These are phyloP conservation scores for Botryotinia globosa DNA, from an alignment of 2,329 filamentous ascomycete genomes.

Conservation along the genomic window DNA sequence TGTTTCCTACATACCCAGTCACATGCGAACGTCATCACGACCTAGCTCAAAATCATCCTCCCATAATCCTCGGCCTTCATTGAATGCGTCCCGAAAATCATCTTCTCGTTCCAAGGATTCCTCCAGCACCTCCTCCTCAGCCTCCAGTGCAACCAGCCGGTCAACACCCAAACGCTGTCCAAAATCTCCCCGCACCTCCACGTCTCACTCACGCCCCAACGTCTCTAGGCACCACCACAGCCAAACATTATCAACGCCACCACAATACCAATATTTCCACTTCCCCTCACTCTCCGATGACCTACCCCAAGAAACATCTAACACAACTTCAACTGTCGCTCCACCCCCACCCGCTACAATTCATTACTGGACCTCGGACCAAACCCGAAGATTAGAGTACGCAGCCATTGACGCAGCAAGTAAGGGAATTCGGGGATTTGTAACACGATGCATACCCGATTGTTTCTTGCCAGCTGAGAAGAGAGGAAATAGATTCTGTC, in stretches of 20 bases:
- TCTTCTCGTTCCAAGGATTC: constrained; percentile 25
- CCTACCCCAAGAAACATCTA: constrained; percentile 3
- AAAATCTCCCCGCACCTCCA: constrained; percentile 24
- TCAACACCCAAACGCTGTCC: constrained; percentile 21
- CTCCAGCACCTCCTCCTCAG: constrained; percentile 14
- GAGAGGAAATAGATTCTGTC: constrained; percentile 56
- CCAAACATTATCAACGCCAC: constrained; percentile 13
- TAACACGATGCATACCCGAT: constrained; percentile 58
- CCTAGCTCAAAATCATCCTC: constrained; percentile 24
- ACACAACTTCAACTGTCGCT: constrained; percentile 38
- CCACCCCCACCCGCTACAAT: constrained; percentile 56
- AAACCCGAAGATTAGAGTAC: constrained; percentile 61
- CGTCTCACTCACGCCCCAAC: neutral
- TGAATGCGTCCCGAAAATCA: constrained; percentile 24
- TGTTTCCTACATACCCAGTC: constrained; percentile 20
- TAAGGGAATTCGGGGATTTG: constrained; percentile 58
- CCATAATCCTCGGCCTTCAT: constrained; percentile 22
- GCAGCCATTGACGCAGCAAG: constrained; percentile 63
- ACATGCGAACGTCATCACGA: constrained; percentile 21
- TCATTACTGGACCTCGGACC: constrained; percentile 66
- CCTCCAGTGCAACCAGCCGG: constrained; percentile 6
- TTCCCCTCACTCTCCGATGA: constrained; percentile 32
- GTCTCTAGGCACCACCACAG: constrained; percentile 21
- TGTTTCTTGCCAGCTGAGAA: constrained; percentile 55
- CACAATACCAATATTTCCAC: constrained; percentile 35